A percentile compares a stretch with the other conserved stretches of the same genome.
Conservation (phyloP, 768 basidiomycete species). For the Mycena capillaripes region DNA sequence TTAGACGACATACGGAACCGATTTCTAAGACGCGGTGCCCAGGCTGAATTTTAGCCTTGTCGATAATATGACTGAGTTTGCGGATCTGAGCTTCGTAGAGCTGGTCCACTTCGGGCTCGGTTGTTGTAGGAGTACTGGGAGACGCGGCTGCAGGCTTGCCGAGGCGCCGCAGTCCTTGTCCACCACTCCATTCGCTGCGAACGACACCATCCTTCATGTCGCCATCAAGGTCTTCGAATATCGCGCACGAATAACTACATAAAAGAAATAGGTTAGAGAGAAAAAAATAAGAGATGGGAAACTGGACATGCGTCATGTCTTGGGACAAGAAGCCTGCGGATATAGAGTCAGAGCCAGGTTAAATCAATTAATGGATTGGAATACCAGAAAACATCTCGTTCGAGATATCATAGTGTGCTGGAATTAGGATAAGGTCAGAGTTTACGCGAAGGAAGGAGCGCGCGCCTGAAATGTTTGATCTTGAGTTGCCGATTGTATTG, state of each 20-base stretch:
- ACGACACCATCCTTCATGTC: constrained; percentile 57
- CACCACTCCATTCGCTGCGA: constrained; percentile 52
- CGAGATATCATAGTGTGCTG: constrained; percentile 83
- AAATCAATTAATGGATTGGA: constrained; percentile 19
- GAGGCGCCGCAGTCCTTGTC: constrained; percentile 50
- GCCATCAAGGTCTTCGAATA: constrained; percentile 74
- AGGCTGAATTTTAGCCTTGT: constrained; percentile 71
- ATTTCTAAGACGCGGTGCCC: constrained; percentile 77
- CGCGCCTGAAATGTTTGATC: constrained; percentile 69
- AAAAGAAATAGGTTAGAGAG: neutral
- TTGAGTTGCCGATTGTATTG: constrained; percentile 74
- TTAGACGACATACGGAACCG: constrained; percentile 56
- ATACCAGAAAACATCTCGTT: constrained; percentile 80
- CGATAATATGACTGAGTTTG: constrained; percentile 75
- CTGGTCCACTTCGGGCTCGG: constrained; percentile 42
- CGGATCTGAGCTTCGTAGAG: constrained; percentile 69
- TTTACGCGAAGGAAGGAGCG: neutral
- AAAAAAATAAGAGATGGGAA: neutral
- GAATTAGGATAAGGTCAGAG: neutral
- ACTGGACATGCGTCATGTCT: constrained; percentile 72
- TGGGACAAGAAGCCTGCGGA: constrained; percentile 65
- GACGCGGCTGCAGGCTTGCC: constrained; percentile 13
- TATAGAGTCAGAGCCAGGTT: constrained; percentile 7
- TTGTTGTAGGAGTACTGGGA: constrained; percentile 26
- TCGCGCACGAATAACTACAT: constrained; percentile 68